Evolutionary conservation across 2,329 filamentous ascomycete species (phyloP).

Genomic region (Metarhizium sp.): DNA sequence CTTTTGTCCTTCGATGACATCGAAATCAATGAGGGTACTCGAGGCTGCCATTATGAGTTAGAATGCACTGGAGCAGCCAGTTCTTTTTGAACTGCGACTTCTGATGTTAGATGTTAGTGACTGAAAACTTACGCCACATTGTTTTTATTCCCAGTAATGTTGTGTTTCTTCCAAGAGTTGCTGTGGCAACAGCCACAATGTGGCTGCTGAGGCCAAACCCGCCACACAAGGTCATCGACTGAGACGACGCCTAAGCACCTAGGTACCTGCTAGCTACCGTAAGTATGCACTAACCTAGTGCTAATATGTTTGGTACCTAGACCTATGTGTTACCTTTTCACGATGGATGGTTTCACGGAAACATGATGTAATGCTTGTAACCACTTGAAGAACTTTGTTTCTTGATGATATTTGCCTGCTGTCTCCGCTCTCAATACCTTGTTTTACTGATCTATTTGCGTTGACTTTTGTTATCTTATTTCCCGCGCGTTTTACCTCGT

Average conservation of each 20-base stretch:
- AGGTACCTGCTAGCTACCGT: no score
- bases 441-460: neutral
- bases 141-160: slow-evolving; percentile 3
- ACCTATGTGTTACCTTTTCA: no score
- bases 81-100: neutral
- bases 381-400: neutral
- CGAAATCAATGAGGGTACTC: slow-evolving; percentile 61
- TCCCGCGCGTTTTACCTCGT: neutral
- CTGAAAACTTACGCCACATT: neutral
- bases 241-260: no score
- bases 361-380: no score
- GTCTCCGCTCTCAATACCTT: neutral
- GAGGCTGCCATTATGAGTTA: slow-evolving; percentile 35
- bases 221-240: neutral
- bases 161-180: slow-evolving; percentile 6
- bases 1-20: slow-evolving; percentile 92
- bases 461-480: neutral
- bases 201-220: neutral
- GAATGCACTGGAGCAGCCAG: slow-evolving; percentile 11
- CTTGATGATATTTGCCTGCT: neutral
- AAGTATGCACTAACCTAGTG: no score
- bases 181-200: slow-evolving; percentile 9
- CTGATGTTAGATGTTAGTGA: neutral
- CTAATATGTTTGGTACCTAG: no score
- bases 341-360: no score